These are phyloP conservation scores for Penicillium fuscoglaucum DNA, from an alignment of 2,329 filamentous ascomycete species.

Conservation along the genomic window DNA sequence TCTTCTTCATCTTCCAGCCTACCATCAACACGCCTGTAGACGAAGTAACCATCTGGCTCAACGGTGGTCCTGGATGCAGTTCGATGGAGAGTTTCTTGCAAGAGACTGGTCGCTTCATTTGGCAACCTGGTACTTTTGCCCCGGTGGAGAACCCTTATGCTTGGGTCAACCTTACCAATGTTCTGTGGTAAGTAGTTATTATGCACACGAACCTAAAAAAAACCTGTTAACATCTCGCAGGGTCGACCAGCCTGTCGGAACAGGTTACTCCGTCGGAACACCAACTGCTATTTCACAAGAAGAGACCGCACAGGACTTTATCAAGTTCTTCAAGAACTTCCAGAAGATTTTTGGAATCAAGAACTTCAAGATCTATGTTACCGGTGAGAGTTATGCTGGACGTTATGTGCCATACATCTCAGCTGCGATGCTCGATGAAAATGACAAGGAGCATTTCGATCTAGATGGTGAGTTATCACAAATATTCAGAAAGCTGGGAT, in stretches of 20 bases:
- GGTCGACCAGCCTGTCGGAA: constrained; percentile 51
- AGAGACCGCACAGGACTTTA: constrained; percentile 68
- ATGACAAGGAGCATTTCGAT: constrained; percentile 68
- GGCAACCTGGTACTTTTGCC: constrained; percentile 67
- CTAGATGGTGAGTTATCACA: constrained; percentile 52
- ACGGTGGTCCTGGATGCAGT: constrained; percentile 57
- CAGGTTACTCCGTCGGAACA: constrained; percentile 67
- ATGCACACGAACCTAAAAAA: neutral
- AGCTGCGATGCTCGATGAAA: constrained; percentile 68
- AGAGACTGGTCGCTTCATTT: constrained; percentile 73
- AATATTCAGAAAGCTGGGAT: neutral
- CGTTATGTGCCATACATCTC: constrained; percentile 71
- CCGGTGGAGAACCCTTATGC: constrained; percentile 67
- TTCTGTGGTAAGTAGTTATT: constrained; percentile 64
- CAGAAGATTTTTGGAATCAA: constrained; percentile 67
- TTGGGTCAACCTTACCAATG: constrained; percentile 75
- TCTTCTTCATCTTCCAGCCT: constrained; percentile 55
- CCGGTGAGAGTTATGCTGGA: constrained; percentile 74
- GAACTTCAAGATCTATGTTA: constrained; percentile 70
- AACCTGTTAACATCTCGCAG: constrained; percentile 9
- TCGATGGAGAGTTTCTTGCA: constrained; percentile 70
- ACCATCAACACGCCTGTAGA: constrained; percentile 46
- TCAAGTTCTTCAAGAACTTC: constrained; percentile 80
- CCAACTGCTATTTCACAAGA: constrained; percentile 66
- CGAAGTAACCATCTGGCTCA: constrained; percentile 48